Base-by-base conservation (phyloP, 768 basidiomycete species). In the Strobilomyces confusus region DNA sequence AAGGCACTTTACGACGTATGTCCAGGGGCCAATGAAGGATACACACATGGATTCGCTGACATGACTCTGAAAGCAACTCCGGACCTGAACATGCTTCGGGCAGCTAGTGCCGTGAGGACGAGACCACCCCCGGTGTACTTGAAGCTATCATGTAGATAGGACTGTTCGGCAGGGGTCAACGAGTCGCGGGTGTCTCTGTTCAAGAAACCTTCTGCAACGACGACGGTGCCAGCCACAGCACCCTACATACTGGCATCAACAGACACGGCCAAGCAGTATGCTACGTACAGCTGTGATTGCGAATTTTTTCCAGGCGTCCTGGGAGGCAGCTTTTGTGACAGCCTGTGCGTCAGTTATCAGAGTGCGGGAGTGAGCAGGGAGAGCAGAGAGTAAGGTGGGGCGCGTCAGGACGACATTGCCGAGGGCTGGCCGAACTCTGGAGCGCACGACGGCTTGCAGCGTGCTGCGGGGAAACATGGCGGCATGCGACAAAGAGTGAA, bases 41-140 rank as follows among this genome's bases (percentile, higher is more conserved):
- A 52, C 81, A 54, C 59, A 85, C 89, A 92, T 55, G 91, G 91
- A 69, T 92, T 92, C 14, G 89, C 81, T 0, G 86, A 72, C 90
- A 93, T 90, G 49, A 93, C 74, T 51, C 85, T 79, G 71, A 82
- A 83, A 3, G 84, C 81, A 44, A 80, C 64, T 2, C 89, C 85
- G 50, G 80, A 80, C 58, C 70, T 80, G 71, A 90, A 92, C 72
- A 92, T 74, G 44, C 81, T 72, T n/a, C 88, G 81, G 3, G 92
- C 92, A n/a, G 82, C 83, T 14, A 86, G 65, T 1, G 92, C 91
- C 1, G 89, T 92, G 33, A 92, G 68, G 3, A 75, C 75, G 23
- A 95, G 80, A 1, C 92, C 92, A 44, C 78, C 87, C 12, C 87
- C 92, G 7, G 91, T 90, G 61, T 92, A 94, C 63, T 81, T 83